These are phyloP conservation scores for Anethum foeniculum DNA, from an alignment of 140 eudicot genomes.

Conservation along the genomic window DNA sequence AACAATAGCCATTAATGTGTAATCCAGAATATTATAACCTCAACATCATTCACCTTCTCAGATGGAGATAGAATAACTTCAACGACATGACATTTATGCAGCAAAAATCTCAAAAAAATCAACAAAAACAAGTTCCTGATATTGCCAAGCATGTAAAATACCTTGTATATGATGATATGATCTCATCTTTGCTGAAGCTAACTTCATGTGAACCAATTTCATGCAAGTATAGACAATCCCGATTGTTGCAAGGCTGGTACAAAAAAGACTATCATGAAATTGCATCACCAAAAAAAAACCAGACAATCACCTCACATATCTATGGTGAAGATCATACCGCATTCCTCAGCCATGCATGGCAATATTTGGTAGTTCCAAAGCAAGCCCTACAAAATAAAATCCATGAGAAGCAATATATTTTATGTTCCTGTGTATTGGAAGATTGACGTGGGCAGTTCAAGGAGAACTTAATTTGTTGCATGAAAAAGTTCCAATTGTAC, in stretches of 20 bases:
- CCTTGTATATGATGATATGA: conserved; percentile 92
- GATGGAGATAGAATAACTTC: not conserved
- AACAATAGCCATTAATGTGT: not conserved
- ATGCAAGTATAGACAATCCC: conserved; percentile 94
- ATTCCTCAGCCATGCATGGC: conserved; percentile 97
- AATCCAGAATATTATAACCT: not conserved
- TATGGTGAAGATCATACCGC: conserved; percentile 41
- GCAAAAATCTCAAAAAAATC: not conserved
- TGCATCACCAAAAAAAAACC: not conserved
- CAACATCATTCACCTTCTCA: not conserved
- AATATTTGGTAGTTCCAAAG: conserved; percentile 97
- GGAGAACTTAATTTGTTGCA: not conserved
- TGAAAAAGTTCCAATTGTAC: not conserved
- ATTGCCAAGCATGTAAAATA: conserved; percentile 18
- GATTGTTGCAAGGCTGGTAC: conserved; percentile 93
- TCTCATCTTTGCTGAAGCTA: conserved; percentile 93
- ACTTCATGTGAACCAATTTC: conserved; percentile 97
- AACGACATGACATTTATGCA: not conserved
- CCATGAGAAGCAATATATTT: not conserved
- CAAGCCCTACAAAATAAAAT: conserved; percentile 68
- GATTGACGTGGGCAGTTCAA: not conserved
- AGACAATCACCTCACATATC: not conserved
- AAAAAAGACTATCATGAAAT: not conserved
- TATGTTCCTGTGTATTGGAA: not conserved
- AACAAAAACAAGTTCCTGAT: not conserved